Base-by-base conservation (phyloP, 192 early-diverging fungal genomes). In the Blastocladiella britannica region DNA sequence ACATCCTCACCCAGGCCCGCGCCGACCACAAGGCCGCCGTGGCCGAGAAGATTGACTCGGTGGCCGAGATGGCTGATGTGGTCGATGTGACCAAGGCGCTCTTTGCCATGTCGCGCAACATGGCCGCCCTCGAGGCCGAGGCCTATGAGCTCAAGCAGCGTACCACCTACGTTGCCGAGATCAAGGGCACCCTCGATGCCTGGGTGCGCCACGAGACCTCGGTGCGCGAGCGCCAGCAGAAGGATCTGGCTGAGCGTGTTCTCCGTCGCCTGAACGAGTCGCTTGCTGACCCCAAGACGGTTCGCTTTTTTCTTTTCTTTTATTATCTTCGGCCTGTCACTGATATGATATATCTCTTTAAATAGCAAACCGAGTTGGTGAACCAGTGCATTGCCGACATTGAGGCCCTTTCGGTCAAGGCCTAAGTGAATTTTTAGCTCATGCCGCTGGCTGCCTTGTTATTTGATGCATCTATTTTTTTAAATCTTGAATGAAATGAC, bases 141-240 rank as follows among this genome's bases (percentile, higher is more conserved):
- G 83, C 89, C 52, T 97, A 87, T 66, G 83, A 87, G 72, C 76
- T 94, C 53, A 89, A 97, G 84, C 93, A 97, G 69, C 81, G 81
- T 62, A 83, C 82, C 26, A 73, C 78, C 55, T 76, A 87, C 64
- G 78, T 81, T 57, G 22, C 65, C 26, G 91, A 97, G 71, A 78
- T 88, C 63, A 92, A 92, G 82, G 54, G 70, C 22, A 82, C 85
- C 55, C 76, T 97, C 24, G 93, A 97, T 74, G 85, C 85, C 30
- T 97, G 93, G 93, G 91, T 93, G 43, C 91, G 93, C 62, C 87
- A 97, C 65, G 93, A 97, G 73, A 77, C 83, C 60, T 75, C 73
- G 26, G 80, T 97, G 58, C 89, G 93, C 71, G 93, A 93, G 68
- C 79, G 74, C 58, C 84, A 91, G 78, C 93, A 97, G 76, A 84